Base-by-base conservation (phyloP, 179 eudicot genomes). In the Sideroxylon spinosum region DNA sequence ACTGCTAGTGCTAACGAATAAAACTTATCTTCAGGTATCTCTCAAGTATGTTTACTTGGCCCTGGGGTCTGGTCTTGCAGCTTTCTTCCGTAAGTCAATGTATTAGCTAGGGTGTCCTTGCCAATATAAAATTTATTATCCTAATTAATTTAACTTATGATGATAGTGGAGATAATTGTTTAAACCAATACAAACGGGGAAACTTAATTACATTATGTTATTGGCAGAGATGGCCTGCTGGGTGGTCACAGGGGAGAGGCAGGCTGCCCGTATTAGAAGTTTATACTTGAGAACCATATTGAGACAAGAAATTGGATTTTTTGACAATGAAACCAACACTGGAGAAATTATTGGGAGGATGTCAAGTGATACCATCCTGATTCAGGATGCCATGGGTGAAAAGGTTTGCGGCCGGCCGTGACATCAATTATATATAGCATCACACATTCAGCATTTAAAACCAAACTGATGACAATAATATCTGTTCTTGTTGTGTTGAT, bases 311-410 rank as follows among this genome's bases (percentile, higher is more conserved):
- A 81, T 90, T 55, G 87, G 84, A 44, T 91, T 82, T 37, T 91
- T 90, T 68, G 96, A 91, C 85, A 83, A 79, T 55, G 91, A 91
- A 79, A 85, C 84, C 5, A 90, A 37, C 68, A 88, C 89, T 0
- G 91, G 91, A 73, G 92, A 90, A 77, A 87, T 91, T 70, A 76
- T 90, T 22, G 91, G 85, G 25, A 81, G 90, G 66, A 80, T 88
- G 85, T 90, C 96, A 9, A 85, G 85, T 11, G 96, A 90, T 59
- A 86, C 93, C 28, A 77, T 87, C 68, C 86, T 87, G 28, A 88
- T 91, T 66, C 93, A 90, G 79, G 93, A 90, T 78, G 96, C 92
- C 76, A 87, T 90, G 78, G 93, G 93, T 28, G 92, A 90, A 70
- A 88, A 90, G 91, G 92, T 88, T 50, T n/a, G 25, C 23, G 53